Conservation (phyloP, 2,329 filamentous ascomycete species). For the Emergomyces pasteurianus region DNA sequence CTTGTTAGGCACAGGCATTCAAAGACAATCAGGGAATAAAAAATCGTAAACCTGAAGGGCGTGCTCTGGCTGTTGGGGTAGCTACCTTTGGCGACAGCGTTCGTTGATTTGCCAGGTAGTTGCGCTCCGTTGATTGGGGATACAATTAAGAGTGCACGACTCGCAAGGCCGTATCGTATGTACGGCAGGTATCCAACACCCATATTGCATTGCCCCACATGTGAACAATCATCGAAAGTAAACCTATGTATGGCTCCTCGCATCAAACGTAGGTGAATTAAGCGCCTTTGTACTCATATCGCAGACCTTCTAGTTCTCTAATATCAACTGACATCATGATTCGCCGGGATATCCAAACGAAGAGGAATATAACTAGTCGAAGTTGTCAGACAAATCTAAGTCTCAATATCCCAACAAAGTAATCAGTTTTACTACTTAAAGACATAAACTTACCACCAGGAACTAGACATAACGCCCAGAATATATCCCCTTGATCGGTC, state of each 20-base stretch:
- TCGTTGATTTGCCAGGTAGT: not conserved
- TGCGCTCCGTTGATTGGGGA: not conserved
- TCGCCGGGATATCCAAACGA: constrained; percentile 21
- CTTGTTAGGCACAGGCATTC: not conserved
- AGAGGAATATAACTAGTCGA: constrained; percentile 21
- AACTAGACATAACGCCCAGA: constrained; percentile 23
- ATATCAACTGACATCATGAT: constrained; percentile 30
- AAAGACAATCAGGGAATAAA: not conserved
- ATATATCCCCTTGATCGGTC: constrained; percentile 9
- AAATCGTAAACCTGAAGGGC: not conserved
- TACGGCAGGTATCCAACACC: not conserved
- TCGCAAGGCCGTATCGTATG: not conserved
- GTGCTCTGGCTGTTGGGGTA: not conserved
- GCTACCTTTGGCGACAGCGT: not conserved
- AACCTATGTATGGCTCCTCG: not conserved
- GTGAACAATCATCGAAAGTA: not conserved
- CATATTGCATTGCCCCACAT: not conserved
- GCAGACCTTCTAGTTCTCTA: constrained; percentile 25
- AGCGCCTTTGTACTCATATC: constrained; percentile 32
- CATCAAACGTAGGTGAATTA: not conserved
- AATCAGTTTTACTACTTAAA: not conserved
- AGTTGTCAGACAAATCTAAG: not conserved
- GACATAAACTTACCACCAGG: constrained; percentile 24
- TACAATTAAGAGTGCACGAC: not conserved
- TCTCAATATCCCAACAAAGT: not conserved